These are phyloP conservation scores for Phytophthora pisi DNA, from an alignment of 352 stramenopile genomes.

Conservation along the genomic window DNA sequence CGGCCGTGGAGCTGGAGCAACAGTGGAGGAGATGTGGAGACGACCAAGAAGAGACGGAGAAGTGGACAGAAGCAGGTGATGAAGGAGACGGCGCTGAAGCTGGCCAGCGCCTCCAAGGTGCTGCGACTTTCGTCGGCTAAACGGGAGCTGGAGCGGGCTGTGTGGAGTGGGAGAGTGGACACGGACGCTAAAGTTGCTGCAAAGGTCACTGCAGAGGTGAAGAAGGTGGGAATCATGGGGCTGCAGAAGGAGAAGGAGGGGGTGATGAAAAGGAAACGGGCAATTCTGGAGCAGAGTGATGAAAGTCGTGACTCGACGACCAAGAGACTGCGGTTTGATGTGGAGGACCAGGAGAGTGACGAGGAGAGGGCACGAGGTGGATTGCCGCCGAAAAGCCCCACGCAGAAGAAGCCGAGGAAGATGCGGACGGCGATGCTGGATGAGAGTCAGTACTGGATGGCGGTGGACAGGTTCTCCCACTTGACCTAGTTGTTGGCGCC, in stretches of 20 bases:
- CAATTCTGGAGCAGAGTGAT: not conserved
- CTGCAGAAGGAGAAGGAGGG: not conserved
- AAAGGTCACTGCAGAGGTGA: not conserved
- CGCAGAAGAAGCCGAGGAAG: constrained; percentile 11
- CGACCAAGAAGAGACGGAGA: not conserved
- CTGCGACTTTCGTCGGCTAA: not conserved
- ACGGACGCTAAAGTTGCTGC: constrained; percentile 3
- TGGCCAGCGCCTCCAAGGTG: constrained; percentile 1
- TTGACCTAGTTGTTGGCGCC: not conserved
- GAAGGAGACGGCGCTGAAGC: constrained; percentile 3
- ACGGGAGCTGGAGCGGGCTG: not conserved
- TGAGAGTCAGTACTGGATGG: constrained; percentile 18
- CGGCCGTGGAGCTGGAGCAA: not conserved
- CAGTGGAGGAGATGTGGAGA: not conserved
- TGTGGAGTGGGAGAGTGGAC: constrained; percentile 4
- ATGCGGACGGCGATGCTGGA: constrained; percentile 14
- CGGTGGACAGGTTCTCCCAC: constrained; percentile 15
- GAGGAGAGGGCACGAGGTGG: not conserved
- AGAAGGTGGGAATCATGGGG: not conserved
- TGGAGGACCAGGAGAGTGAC: constrained; percentile 1
- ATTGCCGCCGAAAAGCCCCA: constrained; percentile 10
- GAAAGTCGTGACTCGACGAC: constrained; percentile 6
- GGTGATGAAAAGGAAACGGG: not conserved
- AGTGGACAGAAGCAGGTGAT: not conserved
- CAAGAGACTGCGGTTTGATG: constrained; percentile 5